Evolutionary conservation across 2,329 filamentous ascomycete species (phyloP).

Genomic region (Nigrospora sphaerica): DNA sequence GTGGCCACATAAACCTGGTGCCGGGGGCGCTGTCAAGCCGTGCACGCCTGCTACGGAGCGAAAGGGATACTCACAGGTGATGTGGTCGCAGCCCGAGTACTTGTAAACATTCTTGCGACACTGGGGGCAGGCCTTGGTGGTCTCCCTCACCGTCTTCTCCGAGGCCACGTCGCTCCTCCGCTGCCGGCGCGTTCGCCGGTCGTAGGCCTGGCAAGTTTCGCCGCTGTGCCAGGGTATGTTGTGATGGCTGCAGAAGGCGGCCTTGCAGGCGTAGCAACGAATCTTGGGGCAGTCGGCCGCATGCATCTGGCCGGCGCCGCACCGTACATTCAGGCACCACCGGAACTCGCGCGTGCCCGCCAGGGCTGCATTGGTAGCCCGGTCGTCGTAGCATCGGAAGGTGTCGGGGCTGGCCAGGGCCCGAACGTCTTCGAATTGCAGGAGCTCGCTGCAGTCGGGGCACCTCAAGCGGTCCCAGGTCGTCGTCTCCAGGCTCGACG

Average conservation of each 20-base stretch:
- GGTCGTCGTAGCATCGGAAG: slow-evolving; percentile 26
- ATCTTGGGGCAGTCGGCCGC: slow-evolving; percentile 20
- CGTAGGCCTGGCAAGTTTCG: slow-evolving; percentile 29
- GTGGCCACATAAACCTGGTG: slow-evolving; percentile 24
- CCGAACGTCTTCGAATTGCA: slow-evolving; percentile 22
- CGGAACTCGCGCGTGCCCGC: slow-evolving; percentile 22
- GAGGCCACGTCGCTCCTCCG: slow-evolving; percentile 24
- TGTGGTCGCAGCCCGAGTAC: slow-evolving; percentile 30
- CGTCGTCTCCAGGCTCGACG: slow-evolving; percentile 18
- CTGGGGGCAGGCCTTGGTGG: slow-evolving; percentile 25
- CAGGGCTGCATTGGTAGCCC: slow-evolving; percentile 23
- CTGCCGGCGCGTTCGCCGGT: slow-evolving; percentile 19
- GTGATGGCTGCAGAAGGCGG: slow-evolving; percentile 24
- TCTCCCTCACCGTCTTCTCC: slow-evolving; percentile 22
- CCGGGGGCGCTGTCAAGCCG: slow-evolving; percentile 3
- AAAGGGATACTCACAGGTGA: slow-evolving; percentile 26
- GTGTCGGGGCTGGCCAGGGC: slow-evolving; percentile 15
- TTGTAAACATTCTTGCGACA: slow-evolving; percentile 28
- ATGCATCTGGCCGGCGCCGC: slow-evolving; percentile 30
- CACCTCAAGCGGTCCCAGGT: slow-evolving; percentile 26
- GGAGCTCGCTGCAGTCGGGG: slow-evolving; percentile 23
- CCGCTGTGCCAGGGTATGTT: slow-evolving; percentile 27
- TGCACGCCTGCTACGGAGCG: background rate
- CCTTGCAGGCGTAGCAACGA: slow-evolving; percentile 24
- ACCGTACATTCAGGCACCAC: slow-evolving; percentile 29